phyloP scores from a whole-genome alignment of 2,329 filamentous ascomycete genomes.

The Fonsecaea erecta region DNA sequence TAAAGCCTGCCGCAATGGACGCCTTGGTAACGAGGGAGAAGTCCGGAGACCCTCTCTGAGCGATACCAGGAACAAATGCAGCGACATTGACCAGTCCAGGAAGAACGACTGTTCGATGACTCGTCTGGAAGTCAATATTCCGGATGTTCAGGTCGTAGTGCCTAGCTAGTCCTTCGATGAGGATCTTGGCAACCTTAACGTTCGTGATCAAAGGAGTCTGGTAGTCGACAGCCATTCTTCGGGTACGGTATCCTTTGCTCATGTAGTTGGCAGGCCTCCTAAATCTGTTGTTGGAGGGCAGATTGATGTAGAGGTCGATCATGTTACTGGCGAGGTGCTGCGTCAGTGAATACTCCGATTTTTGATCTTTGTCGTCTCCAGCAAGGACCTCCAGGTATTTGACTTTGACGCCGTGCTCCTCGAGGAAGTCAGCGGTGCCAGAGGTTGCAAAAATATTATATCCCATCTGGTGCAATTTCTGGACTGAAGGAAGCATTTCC shows the following conservation, averaged over 20 bases:
- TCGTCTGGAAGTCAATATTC: conserved; percentile 88
- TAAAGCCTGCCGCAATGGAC: conserved; percentile 75
- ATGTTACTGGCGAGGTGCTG: conserved; percentile 97
- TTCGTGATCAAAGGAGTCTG: conserved; percentile 97
- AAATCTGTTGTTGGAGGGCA: conserved; percentile 98
- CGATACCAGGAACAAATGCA: conserved; percentile 77
- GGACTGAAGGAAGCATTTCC: conserved; percentile 91
- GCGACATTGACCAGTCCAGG: conserved; percentile 78
- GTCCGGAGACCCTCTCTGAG: conserved; percentile 67
- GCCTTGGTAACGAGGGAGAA: conserved; percentile 73
- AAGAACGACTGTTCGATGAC: conserved; percentile 74
- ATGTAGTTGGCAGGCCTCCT: conserved; percentile 96
- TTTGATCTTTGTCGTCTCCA: conserved; percentile 78
- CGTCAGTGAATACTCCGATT: conserved; percentile 94
- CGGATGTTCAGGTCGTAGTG: conserved; percentile 84
- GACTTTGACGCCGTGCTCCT: conserved; percentile 87
- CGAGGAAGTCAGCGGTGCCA: conserved; percentile 93
- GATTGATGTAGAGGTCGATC: conserved; percentile 98
- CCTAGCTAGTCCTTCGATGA: conserved; percentile 90
- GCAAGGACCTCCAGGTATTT: conserved; percentile 90
- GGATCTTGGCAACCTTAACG: conserved; percentile 97
- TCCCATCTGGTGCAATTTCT: conserved; percentile 85
- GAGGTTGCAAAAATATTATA: conserved; percentile 96
- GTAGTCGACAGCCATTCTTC: conserved; percentile 97
- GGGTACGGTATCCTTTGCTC: conserved; percentile 94